These are phyloP conservation scores for Penicillium daleae DNA, from an alignment of 495 filamentous ascomycete species.

Conservation along the genomic window DNA sequence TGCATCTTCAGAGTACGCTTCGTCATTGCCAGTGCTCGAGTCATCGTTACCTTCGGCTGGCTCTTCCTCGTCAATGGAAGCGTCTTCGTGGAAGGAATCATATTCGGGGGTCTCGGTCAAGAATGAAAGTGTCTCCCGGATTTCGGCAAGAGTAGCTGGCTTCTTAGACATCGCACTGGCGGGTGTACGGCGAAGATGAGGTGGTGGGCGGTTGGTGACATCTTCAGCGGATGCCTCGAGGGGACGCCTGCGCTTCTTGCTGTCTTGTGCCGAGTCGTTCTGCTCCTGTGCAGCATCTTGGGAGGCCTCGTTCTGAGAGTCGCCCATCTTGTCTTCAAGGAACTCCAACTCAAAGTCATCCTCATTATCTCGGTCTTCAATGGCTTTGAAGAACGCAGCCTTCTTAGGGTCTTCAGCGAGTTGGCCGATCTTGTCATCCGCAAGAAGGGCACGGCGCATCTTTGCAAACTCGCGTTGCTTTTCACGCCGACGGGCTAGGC, in stretches of 20 bases:
- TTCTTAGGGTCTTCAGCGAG: slow-evolving; percentile 91
- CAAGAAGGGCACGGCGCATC: slow-evolving; percentile 86
- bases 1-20: slow-evolving; percentile 40
- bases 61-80: slow-evolving; percentile 46
- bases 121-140: slow-evolving; percentile 78
- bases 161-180: slow-evolving; percentile 57
- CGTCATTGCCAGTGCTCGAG: slow-evolving; percentile 35
- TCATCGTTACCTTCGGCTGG: slow-evolving; percentile 38
- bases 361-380: slow-evolving; percentile 81
- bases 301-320: slow-evolving; percentile 46
- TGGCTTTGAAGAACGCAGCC: slow-evolving; percentile 82
- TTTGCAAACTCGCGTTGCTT: slow-evolving; percentile 88
- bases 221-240: slow-evolving; percentile 50
- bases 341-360: slow-evolving; percentile 81
- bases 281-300: slow-evolving; percentile 44
- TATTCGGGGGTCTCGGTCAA: slow-evolving; percentile 76
- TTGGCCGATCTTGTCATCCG: slow-evolving; percentile 88
- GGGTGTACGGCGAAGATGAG: slow-evolving; percentile 68
- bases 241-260: slow-evolving; percentile 60
- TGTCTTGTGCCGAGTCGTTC: slow-evolving; percentile 26
- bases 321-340: slow-evolving; percentile 56
- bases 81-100: slow-evolving; percentile 52
- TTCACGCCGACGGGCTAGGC: slow-evolving; percentile 71
- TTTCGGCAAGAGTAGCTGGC: slow-evolving; percentile 72
- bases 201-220: slow-evolving; percentile 59